These are phyloP conservation scores for Aspergillus sclerotioniger DNA, from an alignment of 495 filamentous ascomycete species.

Conservation along the genomic window DNA sequence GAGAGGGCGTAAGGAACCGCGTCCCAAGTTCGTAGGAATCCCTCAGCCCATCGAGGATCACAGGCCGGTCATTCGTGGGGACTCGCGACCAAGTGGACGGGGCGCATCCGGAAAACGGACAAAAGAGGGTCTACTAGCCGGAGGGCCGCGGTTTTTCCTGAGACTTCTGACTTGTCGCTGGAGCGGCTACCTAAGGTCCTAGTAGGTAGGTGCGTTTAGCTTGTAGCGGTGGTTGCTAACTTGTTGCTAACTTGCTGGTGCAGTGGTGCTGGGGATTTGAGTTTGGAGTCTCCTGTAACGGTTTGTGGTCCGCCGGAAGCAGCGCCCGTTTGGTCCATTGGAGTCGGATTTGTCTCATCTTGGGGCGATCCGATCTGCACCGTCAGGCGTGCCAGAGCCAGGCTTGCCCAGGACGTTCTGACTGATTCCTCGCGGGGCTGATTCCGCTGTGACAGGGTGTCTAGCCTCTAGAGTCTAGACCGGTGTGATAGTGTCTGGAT, in stretches of 20 bases:
- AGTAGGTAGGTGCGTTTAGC: not conserved
- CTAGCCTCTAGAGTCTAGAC: too few relatives aligned
- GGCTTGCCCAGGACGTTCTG: not conserved
- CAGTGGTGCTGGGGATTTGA: not conserved
- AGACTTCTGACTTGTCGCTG: not conserved
- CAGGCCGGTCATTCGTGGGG: constrained; percentile 18
- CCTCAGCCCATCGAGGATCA: constrained; percentile 16
- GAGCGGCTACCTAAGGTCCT: too few relatives aligned
- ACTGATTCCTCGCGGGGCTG: not conserved
- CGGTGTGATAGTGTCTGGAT: too few relatives aligned
- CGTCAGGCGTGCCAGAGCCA: constrained; percentile 17
- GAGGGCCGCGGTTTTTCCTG: not conserved
- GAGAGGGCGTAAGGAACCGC: not conserved
- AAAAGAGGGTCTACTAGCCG: constrained; percentile 13
- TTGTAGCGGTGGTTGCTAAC: not conserved
- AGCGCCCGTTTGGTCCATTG: not conserved
- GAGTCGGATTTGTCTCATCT: constrained; percentile 27
- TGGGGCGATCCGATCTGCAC: constrained; percentile 43
- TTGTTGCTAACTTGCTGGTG: not conserved
- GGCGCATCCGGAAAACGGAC: constrained; percentile 11
- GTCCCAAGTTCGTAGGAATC: constrained; percentile 1
- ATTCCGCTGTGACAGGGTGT: too few relatives aligned
- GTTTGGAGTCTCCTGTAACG: constrained; percentile 5
- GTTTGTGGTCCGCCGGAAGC: constrained; percentile 5
- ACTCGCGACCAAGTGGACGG: constrained; percentile 11